Percentiles rank a stretch among this genome's conserved stretches.
These are phyloP conservation scores for Scleroderma bovista DNA, from an alignment of 768 basidiomycete species.

Conservation along the genomic window DNA sequence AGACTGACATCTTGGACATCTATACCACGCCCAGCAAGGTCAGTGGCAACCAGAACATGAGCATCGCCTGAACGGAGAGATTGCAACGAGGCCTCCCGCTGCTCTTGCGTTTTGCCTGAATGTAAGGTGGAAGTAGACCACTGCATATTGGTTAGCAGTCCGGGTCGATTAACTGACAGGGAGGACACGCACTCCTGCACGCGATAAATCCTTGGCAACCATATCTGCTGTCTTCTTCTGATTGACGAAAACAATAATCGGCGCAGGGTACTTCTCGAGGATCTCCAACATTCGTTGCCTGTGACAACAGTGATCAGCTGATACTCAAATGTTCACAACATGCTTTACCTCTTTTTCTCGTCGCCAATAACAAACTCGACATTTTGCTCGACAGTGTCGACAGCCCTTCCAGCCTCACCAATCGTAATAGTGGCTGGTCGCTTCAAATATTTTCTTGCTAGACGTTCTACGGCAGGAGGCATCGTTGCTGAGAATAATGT, in stretches of 20 bases:
- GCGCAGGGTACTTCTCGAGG: conserved; percentile 75
- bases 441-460: conserved; percentile 90
- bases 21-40: conserved; percentile 97
- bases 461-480: conserved; percentile 93
- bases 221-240: conserved; percentile 99
- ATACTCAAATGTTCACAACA: conserved; percentile 1
- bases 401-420: conserved; percentile 95
- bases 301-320: conserved; percentile 10
- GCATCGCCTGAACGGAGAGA: conserved; percentile 80
- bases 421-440: conserved; percentile 95
- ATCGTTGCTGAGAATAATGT: conserved; percentile 98
- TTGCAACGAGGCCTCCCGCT: conserved; percentile 89
- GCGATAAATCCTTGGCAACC: conserved; percentile 90
- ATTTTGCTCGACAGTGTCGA: conserved; percentile 95
- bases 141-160: conserved; percentile 33
- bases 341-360: conserved; percentile 86
- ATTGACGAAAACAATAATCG: conserved; percentile 98
- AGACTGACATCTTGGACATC: conserved; percentile 96
- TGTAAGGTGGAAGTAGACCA: conserved; percentile 91
- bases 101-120: conserved; percentile 96
- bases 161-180: neutral
- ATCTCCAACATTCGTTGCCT: conserved; percentile 88
- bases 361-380: conserved; percentile 92
- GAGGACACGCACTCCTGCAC: conserved; percentile 64
- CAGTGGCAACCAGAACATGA: conserved; percentile 92